Evolutionary conservation across 306 rosid species (phyloP).

Genomic region (Fragaria vesca): DNA sequence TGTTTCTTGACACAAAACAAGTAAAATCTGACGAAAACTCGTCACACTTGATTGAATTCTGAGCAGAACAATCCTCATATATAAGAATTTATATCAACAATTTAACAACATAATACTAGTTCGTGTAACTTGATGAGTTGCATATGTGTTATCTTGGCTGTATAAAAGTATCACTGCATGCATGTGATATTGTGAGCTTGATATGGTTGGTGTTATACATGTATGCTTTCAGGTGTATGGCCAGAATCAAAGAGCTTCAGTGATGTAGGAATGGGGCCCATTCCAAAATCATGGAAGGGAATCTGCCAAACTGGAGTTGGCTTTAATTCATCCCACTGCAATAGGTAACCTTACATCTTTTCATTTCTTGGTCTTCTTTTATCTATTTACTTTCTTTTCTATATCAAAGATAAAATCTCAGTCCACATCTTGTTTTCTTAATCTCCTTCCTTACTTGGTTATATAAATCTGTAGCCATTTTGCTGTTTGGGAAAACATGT

Average conservation of each 20-base stretch:
- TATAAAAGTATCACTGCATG: conserved; percentile 1
- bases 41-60: not conserved
- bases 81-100: not conserved
- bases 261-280: conserved; percentile 68
- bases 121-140: not conserved
- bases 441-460: not conserved
- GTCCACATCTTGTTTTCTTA: not conserved
- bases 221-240: conserved; percentile 64
- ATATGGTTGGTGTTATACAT: not conserved
- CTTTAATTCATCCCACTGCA: conserved; percentile 60
- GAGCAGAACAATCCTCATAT: too few species aligned
- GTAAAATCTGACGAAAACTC: not conserved
- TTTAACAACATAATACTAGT: not conserved
- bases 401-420: not conserved
- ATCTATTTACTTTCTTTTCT: not conserved
- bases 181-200: not conserved
- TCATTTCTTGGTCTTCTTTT: not conserved
- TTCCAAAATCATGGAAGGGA: conserved; percentile 81
- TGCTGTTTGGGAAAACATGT: conserved; percentile 6
- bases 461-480: not conserved
- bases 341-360: conserved; percentile 36
- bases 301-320: conserved; percentile 64
- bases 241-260: conserved; percentile 81
- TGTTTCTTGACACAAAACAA: not conserved
- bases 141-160: not conserved